phyloP scores from a whole-genome alignment of 352 stramenopile genomes.

The Phytophthora hibernalis region DNA sequence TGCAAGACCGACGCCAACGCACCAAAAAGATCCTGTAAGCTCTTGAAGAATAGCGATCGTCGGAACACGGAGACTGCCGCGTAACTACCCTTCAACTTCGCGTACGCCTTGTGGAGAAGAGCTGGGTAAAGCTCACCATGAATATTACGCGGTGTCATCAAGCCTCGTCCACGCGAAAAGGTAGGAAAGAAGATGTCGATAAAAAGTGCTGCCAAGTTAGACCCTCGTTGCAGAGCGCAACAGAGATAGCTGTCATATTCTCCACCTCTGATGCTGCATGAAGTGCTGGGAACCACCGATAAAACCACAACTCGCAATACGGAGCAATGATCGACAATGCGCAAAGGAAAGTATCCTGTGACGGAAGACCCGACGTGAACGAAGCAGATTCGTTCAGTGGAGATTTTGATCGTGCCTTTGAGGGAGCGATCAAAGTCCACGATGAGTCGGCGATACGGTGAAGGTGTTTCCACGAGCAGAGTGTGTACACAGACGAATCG shows the following conservation, averaged over 20 bases:
- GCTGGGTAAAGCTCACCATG: constrained; percentile 45
- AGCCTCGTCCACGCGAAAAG: constrained; percentile 42
- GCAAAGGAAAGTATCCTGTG: constrained; percentile 42
- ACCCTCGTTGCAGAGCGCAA: constrained; percentile 39
- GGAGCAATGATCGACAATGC: constrained; percentile 38
- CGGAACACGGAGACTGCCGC: constrained; percentile 23
- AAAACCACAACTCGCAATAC: constrained; percentile 28
- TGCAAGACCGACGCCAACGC: constrained; percentile 3
- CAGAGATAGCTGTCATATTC: constrained; percentile 16
- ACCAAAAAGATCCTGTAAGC: constrained; percentile 57
- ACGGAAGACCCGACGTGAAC: constrained; percentile 36
- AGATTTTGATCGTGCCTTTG: background rate
- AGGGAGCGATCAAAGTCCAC: constrained; percentile 33
- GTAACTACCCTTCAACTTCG: constrained; percentile 63
- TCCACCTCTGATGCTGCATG: constrained; percentile 7
- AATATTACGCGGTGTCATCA: constrained; percentile 31
- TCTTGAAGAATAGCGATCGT: constrained; percentile 49
- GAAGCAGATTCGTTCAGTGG: background rate
- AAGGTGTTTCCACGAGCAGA: constrained; percentile 43
- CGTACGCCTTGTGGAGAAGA: constrained; percentile 67
- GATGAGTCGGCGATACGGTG: constrained; percentile 31
- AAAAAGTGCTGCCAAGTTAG: constrained; percentile 45
- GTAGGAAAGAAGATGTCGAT: constrained; percentile 56
- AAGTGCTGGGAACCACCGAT: constrained; percentile 30
- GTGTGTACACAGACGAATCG: constrained; percentile 23